Percentiles rank a stretch among this genome's conserved stretches.
phyloP scores from a whole-genome alignment of 768 basidiomycete genomes.

The Lanmaoa pseudosensibilis region DNA sequence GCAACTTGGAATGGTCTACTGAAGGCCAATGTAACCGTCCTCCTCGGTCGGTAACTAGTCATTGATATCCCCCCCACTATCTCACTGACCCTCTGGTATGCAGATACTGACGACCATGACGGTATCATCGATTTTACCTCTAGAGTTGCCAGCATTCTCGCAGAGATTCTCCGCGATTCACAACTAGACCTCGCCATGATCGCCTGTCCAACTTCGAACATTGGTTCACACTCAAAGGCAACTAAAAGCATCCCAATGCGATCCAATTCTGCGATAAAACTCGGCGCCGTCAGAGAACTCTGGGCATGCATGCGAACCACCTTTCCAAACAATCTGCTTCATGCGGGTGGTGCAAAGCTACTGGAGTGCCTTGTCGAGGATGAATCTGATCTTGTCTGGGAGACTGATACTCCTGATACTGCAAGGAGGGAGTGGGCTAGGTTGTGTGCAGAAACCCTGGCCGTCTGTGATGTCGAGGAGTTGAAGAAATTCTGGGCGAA shows the following conservation, averaged over 20 bases:
- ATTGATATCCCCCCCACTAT: background rate
- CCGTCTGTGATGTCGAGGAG: slow-evolving; percentile 47
- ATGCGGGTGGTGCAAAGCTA: slow-evolving; percentile 45
- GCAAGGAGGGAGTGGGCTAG: slow-evolving; percentile 58
- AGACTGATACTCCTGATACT: slow-evolving; percentile 43
- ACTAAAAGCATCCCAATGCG: slow-evolving; percentile 9
- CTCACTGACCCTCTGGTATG: slow-evolving; percentile 5
- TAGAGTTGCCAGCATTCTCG: slow-evolving; percentile 43
- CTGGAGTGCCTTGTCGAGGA: slow-evolving; percentile 49
- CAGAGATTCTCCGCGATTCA: slow-evolving; percentile 48
- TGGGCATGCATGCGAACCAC: slow-evolving; percentile 49
- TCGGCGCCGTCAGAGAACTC: slow-evolving; percentile 57
- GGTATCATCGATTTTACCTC: slow-evolving; percentile 41
- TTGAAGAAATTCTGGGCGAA: slow-evolving; percentile 54
- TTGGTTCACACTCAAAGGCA: slow-evolving; percentile 3
- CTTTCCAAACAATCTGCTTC: slow-evolving; percentile 45
- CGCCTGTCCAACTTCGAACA: slow-evolving; percentile 17
- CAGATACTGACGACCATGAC: slow-evolving; percentile 46
- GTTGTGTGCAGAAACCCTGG: slow-evolving; percentile 56
- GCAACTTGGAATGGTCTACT: slow-evolving; percentile 60
- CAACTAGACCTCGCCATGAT: slow-evolving; percentile 43
- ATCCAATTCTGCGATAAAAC: slow-evolving; percentile 51
- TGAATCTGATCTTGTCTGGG: slow-evolving; percentile 45
- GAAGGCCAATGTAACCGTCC: slow-evolving; percentile 44
- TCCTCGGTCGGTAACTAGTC: slow-evolving; percentile 52